Percentiles rank a stretch among this genome's conserved stretches.
phyloP scores from a whole-genome alignment of 2,329 filamentous ascomycete genomes.

The Aspergillus transmontanensis region DNA sequence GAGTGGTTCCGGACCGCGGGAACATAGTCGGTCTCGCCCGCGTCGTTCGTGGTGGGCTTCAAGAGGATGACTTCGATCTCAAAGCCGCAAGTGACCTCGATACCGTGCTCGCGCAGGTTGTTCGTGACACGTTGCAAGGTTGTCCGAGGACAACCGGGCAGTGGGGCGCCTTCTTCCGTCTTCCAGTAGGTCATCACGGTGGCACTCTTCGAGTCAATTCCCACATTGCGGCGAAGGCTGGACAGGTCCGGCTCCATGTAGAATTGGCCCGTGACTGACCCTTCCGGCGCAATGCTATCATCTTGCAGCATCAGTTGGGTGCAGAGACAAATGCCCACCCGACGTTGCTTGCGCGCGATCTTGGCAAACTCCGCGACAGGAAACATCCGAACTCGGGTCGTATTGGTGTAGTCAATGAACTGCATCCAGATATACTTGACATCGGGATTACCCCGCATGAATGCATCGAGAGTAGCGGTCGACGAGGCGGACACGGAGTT shows the following conservation, averaged over 20 bases:
- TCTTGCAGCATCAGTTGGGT: constrained; percentile 69
- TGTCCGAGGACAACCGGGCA: constrained; percentile 66
- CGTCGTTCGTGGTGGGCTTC: constrained; percentile 44
- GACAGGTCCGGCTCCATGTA: constrained; percentile 66
- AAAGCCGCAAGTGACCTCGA: constrained; percentile 71
- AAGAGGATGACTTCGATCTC: constrained; percentile 81
- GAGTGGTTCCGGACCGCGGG: constrained; percentile 67
- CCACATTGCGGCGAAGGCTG: constrained; percentile 62
- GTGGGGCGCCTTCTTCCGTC: constrained; percentile 55
- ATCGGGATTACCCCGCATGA: constrained; percentile 53
- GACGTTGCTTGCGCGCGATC: constrained; percentile 49
- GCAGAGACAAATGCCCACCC: constrained; percentile 66
- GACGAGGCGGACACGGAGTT: constrained; percentile 9
- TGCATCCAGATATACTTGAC: constrained; percentile 72
- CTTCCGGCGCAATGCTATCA: constrained; percentile 58
- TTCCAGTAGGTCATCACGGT: constrained; percentile 70
- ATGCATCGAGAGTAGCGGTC: constrained; percentile 42
- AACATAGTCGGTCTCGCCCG: constrained; percentile 35
- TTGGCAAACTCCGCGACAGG: constrained; percentile 61
- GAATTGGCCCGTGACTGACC: constrained; percentile 65
- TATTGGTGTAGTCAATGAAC: constrained; percentile 78
- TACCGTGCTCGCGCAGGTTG: constrained; percentile 54
- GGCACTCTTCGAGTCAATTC: constrained; percentile 58
- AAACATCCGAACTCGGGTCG: constrained; percentile 66
- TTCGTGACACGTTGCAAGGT: constrained; percentile 60